phyloP scores from a whole-genome alignment of 1,284 basidiomycete genomes.

The Rhodotorula sp. region DNA sequence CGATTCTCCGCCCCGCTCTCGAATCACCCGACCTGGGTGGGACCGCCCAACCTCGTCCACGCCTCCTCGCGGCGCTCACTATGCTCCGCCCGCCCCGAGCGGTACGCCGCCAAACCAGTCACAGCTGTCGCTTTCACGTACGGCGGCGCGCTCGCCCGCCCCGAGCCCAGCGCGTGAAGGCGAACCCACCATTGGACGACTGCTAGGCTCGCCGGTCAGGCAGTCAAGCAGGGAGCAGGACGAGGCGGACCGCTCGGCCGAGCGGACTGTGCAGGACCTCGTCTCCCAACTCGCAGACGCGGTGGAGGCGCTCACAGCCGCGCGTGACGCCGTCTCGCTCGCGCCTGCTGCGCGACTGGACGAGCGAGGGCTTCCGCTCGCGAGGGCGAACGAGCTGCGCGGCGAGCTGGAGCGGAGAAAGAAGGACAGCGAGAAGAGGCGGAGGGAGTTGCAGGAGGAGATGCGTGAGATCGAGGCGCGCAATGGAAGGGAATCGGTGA shows the following conservation, averaged over 20 bases:
- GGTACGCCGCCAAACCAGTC: not conserved
- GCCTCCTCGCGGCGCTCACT: not conserved
- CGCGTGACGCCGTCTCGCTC: not conserved
- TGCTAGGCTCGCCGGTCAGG: too few species aligned
- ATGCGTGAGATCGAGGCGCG: conserved; percentile 58
- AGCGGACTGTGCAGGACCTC: conserved; percentile 15
- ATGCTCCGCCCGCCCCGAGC: not conserved
- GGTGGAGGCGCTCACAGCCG: conserved; percentile 19
- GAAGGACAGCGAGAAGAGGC: conserved; percentile 45
- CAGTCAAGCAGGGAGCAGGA: not conserved
- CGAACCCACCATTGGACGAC: not conserved
- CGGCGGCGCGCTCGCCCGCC: not conserved
- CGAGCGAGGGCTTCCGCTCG: not conserved
- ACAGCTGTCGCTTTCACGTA: not conserved
- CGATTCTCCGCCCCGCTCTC: not conserved
- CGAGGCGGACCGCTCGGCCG: not conserved
- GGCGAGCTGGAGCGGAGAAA: conserved; percentile 4
- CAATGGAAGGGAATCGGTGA: not conserved
- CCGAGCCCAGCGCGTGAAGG: not conserved
- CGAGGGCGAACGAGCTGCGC: not conserved
- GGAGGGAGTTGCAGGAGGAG: conserved; percentile 65
- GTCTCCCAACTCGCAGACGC: conserved; percentile 27
- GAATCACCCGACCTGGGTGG: not conserved
- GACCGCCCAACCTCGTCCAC: conserved; percentile 2
- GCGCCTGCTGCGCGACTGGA: not conserved